Evolutionary conservation across 1,139 yeast species (phyloP), one percentile per base, ranked within the genome.

Genomic region (Protomyces lactucae-debilis): DNA sequence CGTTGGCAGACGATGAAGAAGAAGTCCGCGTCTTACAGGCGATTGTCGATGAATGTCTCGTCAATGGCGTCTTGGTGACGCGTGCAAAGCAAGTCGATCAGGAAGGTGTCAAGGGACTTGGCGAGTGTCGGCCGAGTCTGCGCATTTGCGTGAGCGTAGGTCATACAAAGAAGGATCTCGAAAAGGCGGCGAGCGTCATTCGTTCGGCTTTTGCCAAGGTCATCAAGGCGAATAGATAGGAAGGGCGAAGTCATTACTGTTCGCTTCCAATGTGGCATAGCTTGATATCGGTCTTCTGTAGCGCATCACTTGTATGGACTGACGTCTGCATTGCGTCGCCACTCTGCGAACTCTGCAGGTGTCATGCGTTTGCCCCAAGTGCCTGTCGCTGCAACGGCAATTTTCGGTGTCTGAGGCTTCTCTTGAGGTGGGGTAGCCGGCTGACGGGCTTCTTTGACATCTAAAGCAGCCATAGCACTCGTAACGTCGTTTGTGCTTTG

Each of bases 61-160:
- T 88, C 65, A 95, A 88, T 75, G 77, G 77, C 65, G 81, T 89
- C 39, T 53, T 55, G 25, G 16, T 59, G 39, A 59, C 57, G n/a
- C 37, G 57, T n/a, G 63, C 61, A 21, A 55, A 82, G 80, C 84
- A 96, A 72, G 81, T 88, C 16, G 86, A 87, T 68, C 80, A 84
- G 67, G 80, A 90, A 18, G 78, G 86, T 65, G 85, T 83, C 69
- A 95, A 87, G 71, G 97, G 92, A 73, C 77, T 85, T 65, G 80
- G 88, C 68, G 95, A 96, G 3, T 80, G 88, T 54, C 81, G 83
- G 60, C 96, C 95, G 36, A 87, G 87, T 69, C 79, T 92, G 70
- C 81, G 86, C 70, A 73, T 91, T 14, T 79, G 82, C 69, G 75
- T 87, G 60, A 86, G 83, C 70, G 78, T 80, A 45, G 85, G 83